A percentile compares a stretch with the other conserved stretches of the same genome.
These are phyloP conservation scores for Amylocarpus encephaloides DNA, from an alignment of 2,329 filamentous ascomycete species.

Conservation along the genomic window DNA sequence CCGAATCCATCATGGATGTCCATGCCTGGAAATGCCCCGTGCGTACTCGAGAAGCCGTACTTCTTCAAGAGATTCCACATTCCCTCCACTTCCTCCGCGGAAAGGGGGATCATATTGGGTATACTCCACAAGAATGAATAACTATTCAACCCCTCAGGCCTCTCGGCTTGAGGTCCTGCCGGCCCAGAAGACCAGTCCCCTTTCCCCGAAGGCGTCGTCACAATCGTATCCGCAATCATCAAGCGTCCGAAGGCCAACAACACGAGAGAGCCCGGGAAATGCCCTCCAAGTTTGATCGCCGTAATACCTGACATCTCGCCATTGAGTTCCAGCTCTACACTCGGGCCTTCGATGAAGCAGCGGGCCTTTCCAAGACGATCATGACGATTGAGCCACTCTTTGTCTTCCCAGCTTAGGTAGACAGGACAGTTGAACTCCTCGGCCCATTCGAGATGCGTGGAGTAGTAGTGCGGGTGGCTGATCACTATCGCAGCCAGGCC, in stretches of 20 bases:
- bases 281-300: conserved; percentile 67
- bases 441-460: conserved; percentile 70
- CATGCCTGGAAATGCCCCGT: conserved; percentile 59
- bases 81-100: conserved; percentile 52
- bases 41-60: conserved; percentile 58
- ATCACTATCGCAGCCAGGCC: conserved; percentile 68
- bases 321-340: conserved; percentile 36
- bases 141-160: conserved; percentile 42
- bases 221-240: conserved; percentile 72
- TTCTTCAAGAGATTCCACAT: conserved; percentile 65
- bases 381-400: conserved; percentile 51
- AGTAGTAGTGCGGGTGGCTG: conserved; percentile 78
- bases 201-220: conserved; percentile 58
- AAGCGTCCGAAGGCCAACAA: conserved; percentile 55
- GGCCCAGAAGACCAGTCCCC: conserved; percentile 43
- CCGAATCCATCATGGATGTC: conserved; percentile 49
- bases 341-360: conserved; percentile 39
- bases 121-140: conserved; percentile 74
- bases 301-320: conserved; percentile 42
- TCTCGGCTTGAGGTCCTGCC: conserved; percentile 32
- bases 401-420: conserved; percentile 61
- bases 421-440: conserved; percentile 61
- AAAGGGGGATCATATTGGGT: conserved; percentile 67
- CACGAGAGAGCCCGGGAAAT: conserved; percentile 71
- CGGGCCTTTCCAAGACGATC: conserved; percentile 37